Evolutionary conservation across 306 rosid genomes (phyloP), one percentile per base, ranked within the genome.

Genomic region (Mucuna pruriens): DNA sequence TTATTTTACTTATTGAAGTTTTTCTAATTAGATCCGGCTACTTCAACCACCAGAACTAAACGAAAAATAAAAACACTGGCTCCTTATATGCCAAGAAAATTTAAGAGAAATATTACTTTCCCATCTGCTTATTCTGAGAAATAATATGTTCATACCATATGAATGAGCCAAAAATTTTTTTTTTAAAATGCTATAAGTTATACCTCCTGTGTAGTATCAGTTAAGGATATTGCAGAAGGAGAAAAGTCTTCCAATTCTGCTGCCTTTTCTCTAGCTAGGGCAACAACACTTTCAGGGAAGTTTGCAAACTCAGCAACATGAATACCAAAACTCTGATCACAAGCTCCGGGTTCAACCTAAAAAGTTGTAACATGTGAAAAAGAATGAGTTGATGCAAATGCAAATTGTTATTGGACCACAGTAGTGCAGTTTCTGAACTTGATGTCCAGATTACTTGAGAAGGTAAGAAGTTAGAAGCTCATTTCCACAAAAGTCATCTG

Each of bases 261-360:
- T 22, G 99, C 99, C 86, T 93, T 95, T 85, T 91, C 99, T 89
- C 98, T 87, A 40, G 99, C 99, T 54, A 90, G 88, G 83, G 97
- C 82, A 26, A 95, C 93, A 31, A 95, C 99, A 46, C 93, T 90
- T 81, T 85, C 95, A 70, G 99, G 99, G 82, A 93, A 95, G 77
- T 93, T 95, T 62, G 99, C 99, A 74, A 95, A 95, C 82, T 95
- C 99, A 31, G 99, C 97, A 62, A 95, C 99, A 75, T 95, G 99
- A 82, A 95, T 95, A 29, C 99, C 98, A 26, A 95, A 95, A 89
- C 99, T 93, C 90, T 95, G 98, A 87, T 95, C 99, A 81, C 98
- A 95, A 78, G 99, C 93, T 81, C 99, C 96, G 74, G 96, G 94
- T 84, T 95, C 98, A 7, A 95, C 99, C 99, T 95, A 90, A 66